These are phyloP conservation scores for Acephala macrosclerotiorum DNA, from an alignment of 2,329 filamentous ascomycete genomes.

Conservation along the genomic window DNA sequence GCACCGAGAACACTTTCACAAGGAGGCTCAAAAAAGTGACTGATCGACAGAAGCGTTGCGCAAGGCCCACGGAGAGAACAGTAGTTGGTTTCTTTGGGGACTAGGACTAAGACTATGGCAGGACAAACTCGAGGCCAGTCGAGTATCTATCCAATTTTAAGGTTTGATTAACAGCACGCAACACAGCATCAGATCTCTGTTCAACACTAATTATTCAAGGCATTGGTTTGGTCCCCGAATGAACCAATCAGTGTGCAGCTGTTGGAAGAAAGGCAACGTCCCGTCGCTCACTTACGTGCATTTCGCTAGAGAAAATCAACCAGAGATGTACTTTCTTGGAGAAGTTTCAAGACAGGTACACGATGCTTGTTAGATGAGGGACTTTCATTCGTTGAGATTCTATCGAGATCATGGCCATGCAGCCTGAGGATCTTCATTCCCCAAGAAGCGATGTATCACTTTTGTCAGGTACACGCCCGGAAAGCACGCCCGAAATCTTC, in stretches of 20 bases:
- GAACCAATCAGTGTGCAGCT: conserved; percentile 3
- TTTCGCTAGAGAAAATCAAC: background rate
- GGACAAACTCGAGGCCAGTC: conserved; percentile 16
- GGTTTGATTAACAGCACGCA: conserved; percentile 31
- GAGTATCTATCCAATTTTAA: conserved; percentile 33
- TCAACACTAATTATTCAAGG: conserved; percentile 8
- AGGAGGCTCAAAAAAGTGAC: conserved; percentile 13
- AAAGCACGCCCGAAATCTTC: background rate
- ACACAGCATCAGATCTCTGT: conserved; percentile 21
- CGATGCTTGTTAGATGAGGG: background rate
- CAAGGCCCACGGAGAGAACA: conserved; percentile 15
- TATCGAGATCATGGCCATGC: background rate
- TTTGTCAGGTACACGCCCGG: conserved; percentile 12
- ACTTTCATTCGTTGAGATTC: background rate
- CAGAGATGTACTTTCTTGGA: background rate
- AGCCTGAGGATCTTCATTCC: conserved; percentile 1
- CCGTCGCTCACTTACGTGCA: conserved; percentile 12
- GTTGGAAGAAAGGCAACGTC: conserved; percentile 8
- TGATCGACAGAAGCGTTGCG: conserved; percentile 20
- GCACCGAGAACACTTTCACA: conserved; percentile 14
- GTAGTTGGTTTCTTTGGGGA: background rate
- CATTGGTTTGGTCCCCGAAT: conserved; percentile 5
- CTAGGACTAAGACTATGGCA: conserved; percentile 3
- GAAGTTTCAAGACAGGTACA: background rate
- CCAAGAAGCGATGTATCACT: conserved; percentile 10